phyloP scores from a whole-genome alignment of 2,329 filamentous ascomycete genomes.

The Cytospora paraplurivora region DNA sequence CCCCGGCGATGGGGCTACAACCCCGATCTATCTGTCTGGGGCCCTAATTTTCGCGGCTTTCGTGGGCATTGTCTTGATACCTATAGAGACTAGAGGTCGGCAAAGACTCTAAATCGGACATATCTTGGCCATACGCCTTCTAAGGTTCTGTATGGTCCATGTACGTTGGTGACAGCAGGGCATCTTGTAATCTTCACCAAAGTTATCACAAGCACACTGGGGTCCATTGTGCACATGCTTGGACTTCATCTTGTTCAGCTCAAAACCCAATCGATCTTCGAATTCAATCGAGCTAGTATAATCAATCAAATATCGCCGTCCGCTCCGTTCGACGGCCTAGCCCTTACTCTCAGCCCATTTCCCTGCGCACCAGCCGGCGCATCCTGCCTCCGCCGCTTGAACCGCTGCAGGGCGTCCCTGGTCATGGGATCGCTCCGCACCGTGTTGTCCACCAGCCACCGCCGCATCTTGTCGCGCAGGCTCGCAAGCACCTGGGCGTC shows the following conservation, averaged over 20 bases:
- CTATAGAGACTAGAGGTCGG: constrained; percentile 63
- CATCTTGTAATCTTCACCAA: no score
- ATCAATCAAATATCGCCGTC: constrained; percentile 19
- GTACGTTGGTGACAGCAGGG: no score
- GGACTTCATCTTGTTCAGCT: not conserved
- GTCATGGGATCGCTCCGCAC: constrained; percentile 81
- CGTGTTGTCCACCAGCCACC: constrained; percentile 86
- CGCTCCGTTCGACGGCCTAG: constrained; percentile 1
- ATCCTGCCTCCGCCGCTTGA: constrained; percentile 62
- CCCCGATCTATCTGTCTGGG: constrained; percentile 60
- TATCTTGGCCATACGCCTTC: not conserved
- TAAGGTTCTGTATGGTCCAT: not conserved
- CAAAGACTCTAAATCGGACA: constrained; percentile 51
- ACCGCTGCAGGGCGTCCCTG: constrained; percentile 71
- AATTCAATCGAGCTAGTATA: not conserved
- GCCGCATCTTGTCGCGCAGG: constrained; percentile 72
- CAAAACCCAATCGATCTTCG: not conserved
- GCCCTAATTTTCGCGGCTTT: constrained; percentile 61
- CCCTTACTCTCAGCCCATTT: constrained; percentile 38
- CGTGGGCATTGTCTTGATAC: constrained; percentile 60
- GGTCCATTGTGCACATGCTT: not conserved
- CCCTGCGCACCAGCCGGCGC: constrained; percentile 64
- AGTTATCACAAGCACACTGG: not conserved
- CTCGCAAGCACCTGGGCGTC: constrained; percentile 65
- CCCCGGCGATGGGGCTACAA: constrained; percentile 58